phyloP scores from a whole-genome alignment of 2,329 filamentous ascomycete species.

The Ophiocordyceps robertsii region DNA sequence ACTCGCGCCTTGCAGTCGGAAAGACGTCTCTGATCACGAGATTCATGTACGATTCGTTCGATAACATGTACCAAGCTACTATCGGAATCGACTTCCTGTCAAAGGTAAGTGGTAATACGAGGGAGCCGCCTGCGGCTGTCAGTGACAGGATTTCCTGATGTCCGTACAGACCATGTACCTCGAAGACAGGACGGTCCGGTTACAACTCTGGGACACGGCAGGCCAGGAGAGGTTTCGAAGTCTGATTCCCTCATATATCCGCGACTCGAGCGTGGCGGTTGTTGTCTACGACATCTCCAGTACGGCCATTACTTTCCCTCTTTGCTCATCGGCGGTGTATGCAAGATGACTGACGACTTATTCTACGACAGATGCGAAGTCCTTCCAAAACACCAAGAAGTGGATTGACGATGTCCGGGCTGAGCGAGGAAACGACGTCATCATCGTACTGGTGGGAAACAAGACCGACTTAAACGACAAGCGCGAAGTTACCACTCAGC shows the following conservation, averaged over 20 bases:
- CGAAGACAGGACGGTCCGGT: conserved; percentile 90
- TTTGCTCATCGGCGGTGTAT: neutral
- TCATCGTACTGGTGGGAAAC: conserved; percentile 96
- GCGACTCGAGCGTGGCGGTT: conserved; percentile 93
- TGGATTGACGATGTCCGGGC: conserved; percentile 98
- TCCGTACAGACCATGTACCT: conserved; percentile 78
- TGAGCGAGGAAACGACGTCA: conserved; percentile 95
- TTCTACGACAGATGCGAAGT: conserved; percentile 60
- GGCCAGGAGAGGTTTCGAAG: conserved; percentile 96
- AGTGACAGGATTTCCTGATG: neutral
- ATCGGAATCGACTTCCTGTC: conserved; percentile 99
- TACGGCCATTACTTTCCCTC: conserved; percentile 17
- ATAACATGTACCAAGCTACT: conserved; percentile 98
- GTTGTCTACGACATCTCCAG: conserved; percentile 98
- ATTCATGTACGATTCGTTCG: conserved; percentile 99
- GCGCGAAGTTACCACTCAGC: conserved; percentile 88
- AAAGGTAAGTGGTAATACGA: conserved; percentile 51
- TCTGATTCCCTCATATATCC: conserved; percentile 95
- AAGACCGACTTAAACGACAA: conserved; percentile 99
- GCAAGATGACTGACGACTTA: neutral
- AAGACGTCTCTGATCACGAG: conserved; percentile 98
- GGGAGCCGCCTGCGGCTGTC: too few relatives aligned
- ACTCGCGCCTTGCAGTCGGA: conserved; percentile 51
- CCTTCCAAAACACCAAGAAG: conserved; percentile 96
- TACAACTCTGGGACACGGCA: conserved; percentile 97